These are phyloP conservation scores for Neurospora cerealis DNA, from an alignment of 495 filamentous ascomycete species.

Conservation along the genomic window DNA sequence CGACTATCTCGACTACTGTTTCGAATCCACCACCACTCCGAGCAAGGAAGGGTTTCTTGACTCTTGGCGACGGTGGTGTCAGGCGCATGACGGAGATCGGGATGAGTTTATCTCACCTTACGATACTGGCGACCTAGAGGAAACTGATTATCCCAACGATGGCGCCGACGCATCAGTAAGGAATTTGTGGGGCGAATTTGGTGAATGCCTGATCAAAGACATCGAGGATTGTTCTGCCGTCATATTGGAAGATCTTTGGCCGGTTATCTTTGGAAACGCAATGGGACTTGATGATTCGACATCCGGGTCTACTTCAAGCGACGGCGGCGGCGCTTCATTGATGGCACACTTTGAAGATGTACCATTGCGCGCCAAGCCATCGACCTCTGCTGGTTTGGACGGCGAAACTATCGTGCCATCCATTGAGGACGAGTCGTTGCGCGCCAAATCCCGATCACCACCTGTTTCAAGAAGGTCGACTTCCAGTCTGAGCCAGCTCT, in stretches of 20 bases:
- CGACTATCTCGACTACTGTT: neutral
- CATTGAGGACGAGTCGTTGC: neutral
- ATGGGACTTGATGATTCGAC: neutral
- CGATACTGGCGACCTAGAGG: neutral
- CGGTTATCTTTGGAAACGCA: neutral
- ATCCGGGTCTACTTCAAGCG: neutral
- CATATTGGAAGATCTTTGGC: neutral
- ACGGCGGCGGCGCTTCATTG: neutral
- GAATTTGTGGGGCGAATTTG: neutral
- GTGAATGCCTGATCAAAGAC: neutral
- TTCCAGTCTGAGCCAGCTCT: neutral
- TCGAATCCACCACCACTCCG: neutral
- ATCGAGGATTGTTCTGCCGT: neutral
- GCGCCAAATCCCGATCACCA: neutral
- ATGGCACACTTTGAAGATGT: neutral
- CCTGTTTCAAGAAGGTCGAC: neutral
- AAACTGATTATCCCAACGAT: neutral
- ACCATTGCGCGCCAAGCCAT: neutral
- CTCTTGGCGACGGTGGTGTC: neutral
- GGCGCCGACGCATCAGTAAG: neutral
- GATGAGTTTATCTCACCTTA: neutral
- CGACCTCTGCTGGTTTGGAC: neutral
- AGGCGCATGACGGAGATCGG: neutral
- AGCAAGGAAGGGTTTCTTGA: neutral
- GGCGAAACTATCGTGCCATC: neutral